Conservation (phyloP, 345 rosid species). For the Heritiera fomes region DNA sequence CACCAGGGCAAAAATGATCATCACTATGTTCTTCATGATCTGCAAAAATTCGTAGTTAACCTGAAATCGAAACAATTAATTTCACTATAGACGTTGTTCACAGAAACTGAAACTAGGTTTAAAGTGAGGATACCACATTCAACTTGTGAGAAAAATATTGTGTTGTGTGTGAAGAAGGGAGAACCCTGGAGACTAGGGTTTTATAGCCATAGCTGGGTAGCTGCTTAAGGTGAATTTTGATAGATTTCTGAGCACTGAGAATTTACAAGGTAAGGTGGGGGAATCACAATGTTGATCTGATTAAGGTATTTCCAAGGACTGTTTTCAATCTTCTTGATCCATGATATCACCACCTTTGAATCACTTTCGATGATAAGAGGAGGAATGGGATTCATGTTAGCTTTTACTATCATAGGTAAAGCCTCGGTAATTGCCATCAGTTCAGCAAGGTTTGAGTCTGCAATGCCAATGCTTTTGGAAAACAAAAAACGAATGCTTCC, state of each 20-base stretch:
- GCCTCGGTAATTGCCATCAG: no score
- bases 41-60: neutral
- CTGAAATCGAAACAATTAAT: conserved; percentile 5
- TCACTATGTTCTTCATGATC: neutral
- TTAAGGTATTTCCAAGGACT: no score
- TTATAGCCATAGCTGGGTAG: conserved; percentile 1
- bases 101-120: neutral
- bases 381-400: no score
- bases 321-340: no score
- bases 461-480: no score
- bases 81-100: neutral
- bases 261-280: conserved; percentile 1
- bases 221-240: conserved; percentile 1
- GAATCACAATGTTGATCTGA: conserved; percentile 15
- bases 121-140: neutral
- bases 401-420: no score
- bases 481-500: no score
- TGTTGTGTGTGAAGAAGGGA: neutral
- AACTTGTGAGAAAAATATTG: neutral
- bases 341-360: no score
- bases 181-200: conserved; percentile 8
- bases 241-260: conserved; percentile 10
- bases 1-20: conserved; percentile 1
- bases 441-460: no score
- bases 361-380: no score